Evolutionary conservation across 1,284 basidiomycete genomes (phyloP), one percentile per base, ranked within the genome.

Genomic region (Bjerkandera adusta): DNA sequence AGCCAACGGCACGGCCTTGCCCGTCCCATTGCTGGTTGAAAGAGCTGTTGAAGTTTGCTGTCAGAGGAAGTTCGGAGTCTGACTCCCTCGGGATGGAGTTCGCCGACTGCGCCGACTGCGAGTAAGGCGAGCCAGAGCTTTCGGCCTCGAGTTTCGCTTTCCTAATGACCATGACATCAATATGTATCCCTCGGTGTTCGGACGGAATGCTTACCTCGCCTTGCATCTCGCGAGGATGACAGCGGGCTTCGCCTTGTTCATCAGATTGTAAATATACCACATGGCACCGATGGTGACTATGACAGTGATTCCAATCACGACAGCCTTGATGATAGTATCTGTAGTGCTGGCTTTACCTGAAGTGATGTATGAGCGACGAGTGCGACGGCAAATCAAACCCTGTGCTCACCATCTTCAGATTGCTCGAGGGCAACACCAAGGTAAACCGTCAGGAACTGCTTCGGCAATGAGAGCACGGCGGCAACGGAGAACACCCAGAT

Each of bases 191-290:
- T 21, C 16, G 24, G 10, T 13, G 27, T n/a, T 18, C 36, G 18
- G 22, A 21, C 33, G 22, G 44, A 22, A 33, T 18, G 66, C 71
- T 52, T 49, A 82, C 77, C 82, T 71, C 20, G 78, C 81, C 66
- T 80, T 89, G 48, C 91, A 78, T 36, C 85, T 73, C 30, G 77
- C 77, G 47, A 89, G 81, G 59, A 95, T 84, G 6, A 96, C 81
- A 1, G 68, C 62, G 0, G 86, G 79, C 56, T 92, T 87, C 21
- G 81, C 85, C 55, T 78, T 72, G 59, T 85, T 80, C 82, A 96
- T 92, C 65, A 83, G 66, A 43, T 65, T 70, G 57, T 81, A 81
- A 57, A 96, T 88, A 63, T 88, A 96, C 83, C 89, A 93, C 67
- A 89, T 85, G 0, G 92, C 88, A 32, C 70, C 64, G 37, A 90